Conservation (phyloP, 225 moss, liverwort and hornwort species). For the Rhytidiadelphus loreus region DNA sequence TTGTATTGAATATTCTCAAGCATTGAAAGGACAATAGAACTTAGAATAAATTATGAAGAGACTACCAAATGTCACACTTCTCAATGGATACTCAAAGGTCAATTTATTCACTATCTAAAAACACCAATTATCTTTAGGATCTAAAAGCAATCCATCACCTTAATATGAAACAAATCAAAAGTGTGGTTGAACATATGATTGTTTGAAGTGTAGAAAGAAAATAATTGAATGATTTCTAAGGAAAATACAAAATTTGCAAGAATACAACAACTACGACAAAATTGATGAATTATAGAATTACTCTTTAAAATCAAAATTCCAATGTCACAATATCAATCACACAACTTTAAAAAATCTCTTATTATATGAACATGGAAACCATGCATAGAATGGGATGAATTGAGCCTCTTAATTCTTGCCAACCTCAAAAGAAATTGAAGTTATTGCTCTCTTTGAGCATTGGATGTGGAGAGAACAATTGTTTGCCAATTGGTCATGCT, state of each 20-base stretch:
- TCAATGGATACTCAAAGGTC: neutral
- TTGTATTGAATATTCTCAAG: neutral
- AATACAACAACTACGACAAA: neutral
- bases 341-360: neutral
- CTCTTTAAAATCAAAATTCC: neutral
- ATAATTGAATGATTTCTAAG: neutral
- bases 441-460: neutral
- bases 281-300: neutral
- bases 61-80: neutral
- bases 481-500: neutral
- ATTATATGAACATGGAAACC: neutral
- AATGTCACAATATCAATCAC: neutral
- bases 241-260: neutral
- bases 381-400: no score
- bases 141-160: neutral
- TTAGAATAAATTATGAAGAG: neutral
- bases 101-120: neutral
- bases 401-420: neutral
- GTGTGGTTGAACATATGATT: accelerated
- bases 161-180: no score
- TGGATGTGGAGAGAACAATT: no score
- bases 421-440: neutral
- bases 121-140: neutral
- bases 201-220: neutral
- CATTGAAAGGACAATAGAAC: no score